Evolutionary conservation across 2,329 filamentous ascomycete genomes (phyloP).

Genomic region (Penicillium sp.): DNA sequence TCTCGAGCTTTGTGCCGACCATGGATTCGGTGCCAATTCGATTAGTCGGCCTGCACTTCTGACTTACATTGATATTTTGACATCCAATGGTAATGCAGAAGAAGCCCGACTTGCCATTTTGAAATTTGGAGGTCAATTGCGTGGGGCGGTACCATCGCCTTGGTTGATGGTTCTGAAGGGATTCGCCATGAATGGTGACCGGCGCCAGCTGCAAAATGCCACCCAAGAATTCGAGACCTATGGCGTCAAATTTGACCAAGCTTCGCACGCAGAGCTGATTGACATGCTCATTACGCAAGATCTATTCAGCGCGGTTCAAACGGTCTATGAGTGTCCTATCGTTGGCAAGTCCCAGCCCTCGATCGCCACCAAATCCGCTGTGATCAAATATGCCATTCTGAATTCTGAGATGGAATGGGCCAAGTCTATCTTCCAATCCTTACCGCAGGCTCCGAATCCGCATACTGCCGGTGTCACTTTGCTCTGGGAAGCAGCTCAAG

Average conservation of each 20-base stretch:
- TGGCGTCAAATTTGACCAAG: constrained; percentile 46
- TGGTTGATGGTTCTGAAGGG: constrained; percentile 55
- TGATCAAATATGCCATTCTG: constrained; percentile 58
- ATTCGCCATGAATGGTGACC: constrained; percentile 54
- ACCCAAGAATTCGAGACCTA: constrained; percentile 48
- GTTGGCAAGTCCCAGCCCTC: constrained; percentile 39
- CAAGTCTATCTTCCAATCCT: constrained; percentile 51
- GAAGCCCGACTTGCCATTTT: constrained; percentile 49
- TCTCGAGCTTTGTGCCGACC: constrained; percentile 33
- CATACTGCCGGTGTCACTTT: constrained; percentile 66
- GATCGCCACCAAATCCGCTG: constrained; percentile 46
- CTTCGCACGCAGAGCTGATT: constrained; percentile 50
- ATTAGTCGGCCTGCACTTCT: constrained; percentile 37
- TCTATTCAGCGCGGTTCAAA: constrained; percentile 56
- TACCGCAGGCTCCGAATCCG: constrained; percentile 46
- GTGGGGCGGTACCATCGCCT: constrained; percentile 27
- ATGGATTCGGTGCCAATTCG: constrained; percentile 40
- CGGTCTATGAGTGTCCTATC: constrained; percentile 60
- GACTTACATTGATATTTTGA: constrained; percentile 48
- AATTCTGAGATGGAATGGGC: constrained; percentile 59
- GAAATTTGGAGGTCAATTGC: constrained; percentile 35
- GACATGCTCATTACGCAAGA: constrained; percentile 56
- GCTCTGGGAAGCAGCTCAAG: constrained; percentile 67
- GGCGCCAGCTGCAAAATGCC: constrained; percentile 53
- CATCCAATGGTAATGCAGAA: constrained; percentile 50